These are phyloP conservation scores for Colletotrichum falcatum DNA, from an alignment of 2,329 filamentous ascomycete species.

Conservation along the genomic window DNA sequence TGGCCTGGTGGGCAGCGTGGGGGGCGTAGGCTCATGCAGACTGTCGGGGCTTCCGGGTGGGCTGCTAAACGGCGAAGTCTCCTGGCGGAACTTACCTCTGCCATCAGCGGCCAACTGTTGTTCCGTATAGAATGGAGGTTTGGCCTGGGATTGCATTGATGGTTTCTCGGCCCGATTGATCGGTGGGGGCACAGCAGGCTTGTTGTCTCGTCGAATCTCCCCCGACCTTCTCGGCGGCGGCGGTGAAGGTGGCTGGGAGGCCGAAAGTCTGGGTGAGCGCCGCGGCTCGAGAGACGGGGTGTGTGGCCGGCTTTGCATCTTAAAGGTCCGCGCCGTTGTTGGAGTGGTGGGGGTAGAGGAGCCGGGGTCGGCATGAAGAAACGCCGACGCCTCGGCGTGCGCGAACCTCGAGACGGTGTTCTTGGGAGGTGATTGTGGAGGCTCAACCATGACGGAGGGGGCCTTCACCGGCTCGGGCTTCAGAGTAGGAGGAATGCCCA, in stretches of 20 bases:
- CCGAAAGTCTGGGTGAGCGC: constrained; percentile 60
- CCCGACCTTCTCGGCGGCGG: constrained; percentile 73
- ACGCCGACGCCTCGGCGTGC: constrained; percentile 57
- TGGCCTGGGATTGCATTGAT: constrained; percentile 48
- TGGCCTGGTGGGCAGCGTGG: constrained; percentile 62
- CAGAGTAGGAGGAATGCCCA: constrained; percentile 57
- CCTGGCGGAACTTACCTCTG: constrained; percentile 54
- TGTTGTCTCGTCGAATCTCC: constrained; percentile 65
- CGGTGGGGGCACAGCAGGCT: constrained; percentile 71
- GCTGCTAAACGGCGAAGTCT: constrained; percentile 85
- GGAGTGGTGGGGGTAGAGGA: constrained; percentile 56
- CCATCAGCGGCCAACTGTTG: constrained; percentile 46
- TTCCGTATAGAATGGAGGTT: constrained; percentile 45
- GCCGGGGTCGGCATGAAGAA: constrained; percentile 61
- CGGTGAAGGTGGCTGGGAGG: constrained; percentile 69
- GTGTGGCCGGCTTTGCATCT: constrained; percentile 66
- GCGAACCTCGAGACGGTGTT: constrained; percentile 50
- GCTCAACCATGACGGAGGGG: constrained; percentile 76
- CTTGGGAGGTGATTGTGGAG: constrained; percentile 77
- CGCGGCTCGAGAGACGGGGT: constrained; percentile 63
- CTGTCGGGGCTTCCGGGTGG: constrained; percentile 81
- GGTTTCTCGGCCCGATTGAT: constrained; percentile 83
- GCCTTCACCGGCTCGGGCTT: constrained; percentile 58
- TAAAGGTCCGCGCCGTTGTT: constrained; percentile 60
- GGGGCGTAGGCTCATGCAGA: constrained; percentile 62